Evolutionary conservation across 306 rosid genomes (phyloP), one percentile per base, ranked within the genome.

Genomic region (Psophocarpus tetragonolobus): DNA sequence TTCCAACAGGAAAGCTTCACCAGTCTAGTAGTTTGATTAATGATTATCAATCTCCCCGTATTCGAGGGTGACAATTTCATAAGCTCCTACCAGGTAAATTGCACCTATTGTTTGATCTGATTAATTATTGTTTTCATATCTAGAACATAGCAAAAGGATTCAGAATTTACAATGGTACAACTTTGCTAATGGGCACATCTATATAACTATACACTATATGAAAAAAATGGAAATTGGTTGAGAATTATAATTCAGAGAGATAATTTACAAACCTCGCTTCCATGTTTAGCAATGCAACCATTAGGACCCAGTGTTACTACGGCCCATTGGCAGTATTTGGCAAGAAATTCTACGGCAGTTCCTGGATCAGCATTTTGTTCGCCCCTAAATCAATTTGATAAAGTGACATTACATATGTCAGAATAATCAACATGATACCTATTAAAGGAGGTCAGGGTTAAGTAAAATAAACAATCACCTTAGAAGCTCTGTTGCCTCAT

Each of bases 251-350:
- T 61, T 56, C 44, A 44, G 5, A n/a, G 29, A 76, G 67, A 33
- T 30, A 77, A 47, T 68, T 29, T 39, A 74, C 89, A 50, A 0
- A 93, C 97, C 96, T 93, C 89, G 18, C 86, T 87, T 74, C 91
- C 91, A 12, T 90, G 96, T 85, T 86, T 93, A 3, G 97, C 93
- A 4, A 91, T 88, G 91, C 96, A 91, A 48, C 97, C 98, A 27
- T 84, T 85, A 53, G 91, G 33, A 24, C 94, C 97, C 38, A 94
- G 76, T 18, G 98, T 94, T 81, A 94, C 96, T 18, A 87, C 98
- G 27, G 94, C 96, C 93, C 93, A 90, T 73, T 66, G 80, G 84
- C 97, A 92, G 85, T 87, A 85, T 47, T 80, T 85, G 27, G 89
- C 87, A 71, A 94, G 86, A 88, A 86, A 91, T 71, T 89, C 96